Percentiles rank a stretch among this genome's conserved stretches.
Evolutionary conservation across 2,329 filamentous ascomycete genomes (phyloP).

Genomic region (Fusarium sterilihyphosum): DNA sequence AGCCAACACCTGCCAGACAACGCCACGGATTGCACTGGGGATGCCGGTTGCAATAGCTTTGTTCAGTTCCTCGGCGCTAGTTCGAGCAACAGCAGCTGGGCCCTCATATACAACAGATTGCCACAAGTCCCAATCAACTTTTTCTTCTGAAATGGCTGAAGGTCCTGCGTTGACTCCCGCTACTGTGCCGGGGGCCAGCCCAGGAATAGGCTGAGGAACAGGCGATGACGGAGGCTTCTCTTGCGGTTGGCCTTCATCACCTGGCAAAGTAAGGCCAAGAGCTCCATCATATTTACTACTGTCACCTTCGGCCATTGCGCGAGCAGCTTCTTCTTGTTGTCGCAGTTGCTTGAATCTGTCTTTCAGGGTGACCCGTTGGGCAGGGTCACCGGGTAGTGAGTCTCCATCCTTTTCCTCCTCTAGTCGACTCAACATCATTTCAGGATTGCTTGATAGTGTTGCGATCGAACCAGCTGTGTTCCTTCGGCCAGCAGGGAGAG

Average conservation of each 20-base stretch:
- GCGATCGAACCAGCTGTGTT: constrained; percentile 84
- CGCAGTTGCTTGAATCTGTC: constrained; percentile 83
- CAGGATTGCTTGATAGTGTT: constrained; percentile 82
- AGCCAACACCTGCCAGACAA: constrained; percentile 97
- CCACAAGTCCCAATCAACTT: constrained; percentile 99
- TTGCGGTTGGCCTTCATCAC: constrained; percentile 40
- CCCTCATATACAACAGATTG: constrained; percentile 96
- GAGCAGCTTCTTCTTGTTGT: constrained; percentile 76
- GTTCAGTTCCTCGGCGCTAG: constrained; percentile 89
- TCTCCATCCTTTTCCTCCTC: constrained; percentile 73
- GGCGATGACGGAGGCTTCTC: constrained; percentile 55
- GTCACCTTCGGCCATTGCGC: constrained; percentile 57
- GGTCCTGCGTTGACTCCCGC: constrained; percentile 82
- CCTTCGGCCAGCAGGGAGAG: constrained; percentile 64
- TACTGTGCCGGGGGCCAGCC: constrained; percentile 84
- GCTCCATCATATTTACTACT: constrained; percentile 59
- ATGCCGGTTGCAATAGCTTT: constrained; percentile 92
- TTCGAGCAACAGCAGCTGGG: constrained; percentile 85
- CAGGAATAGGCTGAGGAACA: constrained; percentile 73
- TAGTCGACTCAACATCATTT: constrained; percentile 80
- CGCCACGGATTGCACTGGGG: constrained; percentile 93
- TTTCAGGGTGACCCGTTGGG: constrained; percentile 71
- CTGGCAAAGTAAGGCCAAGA: constrained; percentile 37
- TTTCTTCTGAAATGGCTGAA: constrained; percentile 73
- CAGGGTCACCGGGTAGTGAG: constrained; percentile 56